These are phyloP conservation scores for Oleoguttula mirabilis DNA, from an alignment of 495 filamentous ascomycete genomes.

Conservation along the genomic window DNA sequence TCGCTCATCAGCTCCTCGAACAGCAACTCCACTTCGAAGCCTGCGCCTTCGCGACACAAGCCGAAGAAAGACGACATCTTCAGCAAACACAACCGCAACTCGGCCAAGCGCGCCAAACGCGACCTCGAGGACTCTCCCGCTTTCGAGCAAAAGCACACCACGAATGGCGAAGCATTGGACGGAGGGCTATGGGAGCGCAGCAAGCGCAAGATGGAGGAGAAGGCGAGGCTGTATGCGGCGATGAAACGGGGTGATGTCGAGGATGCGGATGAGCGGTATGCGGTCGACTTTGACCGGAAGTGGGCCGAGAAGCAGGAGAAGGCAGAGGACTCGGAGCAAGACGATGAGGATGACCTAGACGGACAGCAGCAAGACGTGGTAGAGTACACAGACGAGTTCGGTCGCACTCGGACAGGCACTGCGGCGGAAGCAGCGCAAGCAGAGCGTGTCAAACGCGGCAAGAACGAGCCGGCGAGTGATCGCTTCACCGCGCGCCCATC, in stretches of 20 bases:
- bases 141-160: constrained; percentile 29
- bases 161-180: constrained; percentile 33
- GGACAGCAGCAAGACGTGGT: constrained; percentile 48
- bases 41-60: constrained; percentile 46
- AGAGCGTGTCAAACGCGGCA: constrained; percentile 33
- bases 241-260: constrained; percentile 64
- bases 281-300: constrained; percentile 91
- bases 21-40: constrained; percentile 21
- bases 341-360: constrained; percentile 32
- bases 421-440: constrained; percentile 47
- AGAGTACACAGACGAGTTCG: constrained; percentile 84
- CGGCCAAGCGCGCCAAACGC: constrained; percentile 48
- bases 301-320: constrained; percentile 58
- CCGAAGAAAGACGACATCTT: constrained; percentile 63
- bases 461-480: constrained; percentile 36
- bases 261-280: constrained; percentile 43
- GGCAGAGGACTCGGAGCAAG: constrained; percentile 18
- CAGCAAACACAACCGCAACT: constrained; percentile 49
- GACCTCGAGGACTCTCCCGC: constrained; percentile 28
- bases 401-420: constrained; percentile 58
- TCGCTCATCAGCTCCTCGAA: constrained; percentile 29
- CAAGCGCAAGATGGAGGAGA: constrained; percentile 72
- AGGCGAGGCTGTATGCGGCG: constrained; percentile 68
- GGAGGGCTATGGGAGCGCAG: constrained; percentile 45
- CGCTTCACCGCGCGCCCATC: constrained; percentile 45